These are phyloP conservation scores for Colletotrichum navitas DNA, from an alignment of 2,329 filamentous ascomycete species.

Conservation along the genomic window DNA sequence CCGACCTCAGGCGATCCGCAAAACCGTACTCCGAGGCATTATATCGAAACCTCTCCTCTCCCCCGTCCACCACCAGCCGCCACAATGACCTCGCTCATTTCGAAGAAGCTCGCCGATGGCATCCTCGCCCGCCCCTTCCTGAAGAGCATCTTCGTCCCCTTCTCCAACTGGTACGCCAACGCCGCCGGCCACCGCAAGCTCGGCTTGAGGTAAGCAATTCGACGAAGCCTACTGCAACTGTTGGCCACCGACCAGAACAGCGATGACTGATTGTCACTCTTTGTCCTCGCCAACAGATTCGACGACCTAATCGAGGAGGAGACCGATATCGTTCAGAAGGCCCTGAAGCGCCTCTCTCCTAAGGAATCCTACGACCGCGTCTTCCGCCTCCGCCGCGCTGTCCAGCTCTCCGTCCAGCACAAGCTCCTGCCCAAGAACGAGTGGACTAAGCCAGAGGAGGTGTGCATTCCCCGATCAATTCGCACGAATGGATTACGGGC, in stretches of 20 bases:
- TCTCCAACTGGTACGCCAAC: constrained; percentile 90
- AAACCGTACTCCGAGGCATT: constrained; percentile 42
- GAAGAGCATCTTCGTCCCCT: constrained; percentile 79
- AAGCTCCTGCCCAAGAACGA: constrained; percentile 73
- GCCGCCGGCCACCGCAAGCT: constrained; percentile 93
- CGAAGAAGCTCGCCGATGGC: constrained; percentile 43
- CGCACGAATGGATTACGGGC: not conserved
- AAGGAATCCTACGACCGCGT: constrained; percentile 97
- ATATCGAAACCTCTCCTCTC: constrained; percentile 40
- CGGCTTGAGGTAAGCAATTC: constrained; percentile 79
- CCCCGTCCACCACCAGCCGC: constrained; percentile 46
- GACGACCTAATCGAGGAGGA: constrained; percentile 97
- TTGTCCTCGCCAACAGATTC: constrained; percentile 67
- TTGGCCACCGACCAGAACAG: constrained; percentile 1
- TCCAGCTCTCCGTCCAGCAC: constrained; percentile 78
- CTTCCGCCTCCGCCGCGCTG: constrained; percentile 94
- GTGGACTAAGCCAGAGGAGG: constrained; percentile 70
- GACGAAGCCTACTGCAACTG: constrained; percentile 5
- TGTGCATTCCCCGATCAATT: constrained; percentile 47
- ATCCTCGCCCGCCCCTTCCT: constrained; percentile 89
- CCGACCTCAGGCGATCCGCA: constrained; percentile 38
- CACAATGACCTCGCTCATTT: constrained; percentile 73
- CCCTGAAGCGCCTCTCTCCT: constrained; percentile 88
- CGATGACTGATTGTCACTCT: constrained; percentile 12
- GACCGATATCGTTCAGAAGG: constrained; percentile 85